Conservation (phyloP, 139 green algal genomes). For the Limnomonas spitsbergensis region DNA sequence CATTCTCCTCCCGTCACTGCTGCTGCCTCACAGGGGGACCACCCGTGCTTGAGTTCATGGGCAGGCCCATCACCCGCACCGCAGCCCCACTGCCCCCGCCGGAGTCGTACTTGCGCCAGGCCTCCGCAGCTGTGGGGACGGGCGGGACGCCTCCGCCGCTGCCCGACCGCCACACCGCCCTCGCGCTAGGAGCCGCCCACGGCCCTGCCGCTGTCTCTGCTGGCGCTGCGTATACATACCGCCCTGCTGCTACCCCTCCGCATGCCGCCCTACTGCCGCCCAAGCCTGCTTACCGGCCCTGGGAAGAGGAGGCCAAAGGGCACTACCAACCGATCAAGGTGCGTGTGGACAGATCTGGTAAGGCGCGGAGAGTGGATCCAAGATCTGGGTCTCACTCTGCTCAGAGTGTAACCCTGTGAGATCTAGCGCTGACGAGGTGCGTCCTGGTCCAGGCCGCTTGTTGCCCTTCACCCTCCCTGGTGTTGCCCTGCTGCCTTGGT, state of each 20-base stretch:
- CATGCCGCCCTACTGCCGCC: neutral
- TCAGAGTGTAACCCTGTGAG: too few relatives aligned
- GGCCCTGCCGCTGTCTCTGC: neutral
- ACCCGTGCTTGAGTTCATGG: slow-evolving; percentile 37
- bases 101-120: neutral
- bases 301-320: slow-evolving; percentile 17
- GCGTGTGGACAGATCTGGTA: too few relatives aligned
- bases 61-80: slow-evolving; percentile 12
- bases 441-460: too few relatives aligned
- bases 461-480: too few relatives aligned
- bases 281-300: neutral
- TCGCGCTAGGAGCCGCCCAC: neutral
- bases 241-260: neutral
- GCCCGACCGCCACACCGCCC: neutral
- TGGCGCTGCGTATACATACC: neutral
- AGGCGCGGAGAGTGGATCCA: too few relatives aligned
- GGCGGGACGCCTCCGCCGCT: too few relatives aligned
- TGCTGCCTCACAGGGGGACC: slow-evolving; percentile 31
- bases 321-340: slow-evolving; percentile 26
- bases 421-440: too few relatives aligned
- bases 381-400: too few relatives aligned
- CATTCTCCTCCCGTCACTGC: too few relatives aligned
- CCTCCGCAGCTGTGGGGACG: too few relatives aligned
- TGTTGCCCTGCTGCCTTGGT: too few relatives aligned
- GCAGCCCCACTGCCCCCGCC: neutral